Conservation (phyloP, 1,284 basidiomycete genomes). For the Moesziomyces parantarcticus region DNA sequence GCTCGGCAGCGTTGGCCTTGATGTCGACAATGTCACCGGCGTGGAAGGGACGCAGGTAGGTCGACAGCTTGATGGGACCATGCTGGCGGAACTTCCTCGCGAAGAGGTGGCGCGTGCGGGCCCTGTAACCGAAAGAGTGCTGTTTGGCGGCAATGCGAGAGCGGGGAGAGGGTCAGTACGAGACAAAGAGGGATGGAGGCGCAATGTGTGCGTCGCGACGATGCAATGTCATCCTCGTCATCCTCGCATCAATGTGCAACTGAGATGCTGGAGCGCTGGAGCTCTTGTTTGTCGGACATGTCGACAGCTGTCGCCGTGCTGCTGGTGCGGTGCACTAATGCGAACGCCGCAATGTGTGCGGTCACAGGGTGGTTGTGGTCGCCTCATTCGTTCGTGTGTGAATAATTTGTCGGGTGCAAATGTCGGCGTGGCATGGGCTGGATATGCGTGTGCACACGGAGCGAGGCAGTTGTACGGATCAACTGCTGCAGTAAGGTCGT, state of each 20-base stretch:
- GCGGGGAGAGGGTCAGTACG: conserved; percentile 13
- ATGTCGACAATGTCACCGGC: conserved; percentile 99
- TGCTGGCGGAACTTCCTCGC: conserved; percentile 75
- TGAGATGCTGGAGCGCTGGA: neutral
- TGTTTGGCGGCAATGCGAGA: conserved; percentile 69
- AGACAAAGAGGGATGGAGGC: neutral
- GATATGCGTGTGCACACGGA: too few relatives aligned
- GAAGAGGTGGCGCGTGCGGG: conserved; percentile 99
- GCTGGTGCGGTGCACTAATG: too few relatives aligned
- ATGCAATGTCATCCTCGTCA: neutral
- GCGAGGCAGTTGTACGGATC: too few relatives aligned
- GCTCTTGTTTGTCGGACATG: too few relatives aligned
- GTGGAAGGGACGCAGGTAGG: conserved; percentile 90
- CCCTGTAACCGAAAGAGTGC: conserved; percentile 99
- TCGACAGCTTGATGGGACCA: conserved; percentile 89
- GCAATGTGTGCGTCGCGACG: neutral
- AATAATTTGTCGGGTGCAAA: too few relatives aligned
- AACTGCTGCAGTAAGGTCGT: too few relatives aligned
- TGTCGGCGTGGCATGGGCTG: too few relatives aligned
- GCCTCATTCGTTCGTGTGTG: too few relatives aligned
- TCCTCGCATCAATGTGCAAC: neutral
- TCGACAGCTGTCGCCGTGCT: too few relatives aligned
- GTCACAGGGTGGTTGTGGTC: too few relatives aligned
- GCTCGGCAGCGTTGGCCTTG: conserved; percentile 97
- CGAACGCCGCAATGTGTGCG: too few relatives aligned